Percentiles rank a stretch among this genome's conserved stretches.
Evolutionary conservation across 306 rosid species (phyloP).

Genomic region (Cicer yamashitae): DNA sequence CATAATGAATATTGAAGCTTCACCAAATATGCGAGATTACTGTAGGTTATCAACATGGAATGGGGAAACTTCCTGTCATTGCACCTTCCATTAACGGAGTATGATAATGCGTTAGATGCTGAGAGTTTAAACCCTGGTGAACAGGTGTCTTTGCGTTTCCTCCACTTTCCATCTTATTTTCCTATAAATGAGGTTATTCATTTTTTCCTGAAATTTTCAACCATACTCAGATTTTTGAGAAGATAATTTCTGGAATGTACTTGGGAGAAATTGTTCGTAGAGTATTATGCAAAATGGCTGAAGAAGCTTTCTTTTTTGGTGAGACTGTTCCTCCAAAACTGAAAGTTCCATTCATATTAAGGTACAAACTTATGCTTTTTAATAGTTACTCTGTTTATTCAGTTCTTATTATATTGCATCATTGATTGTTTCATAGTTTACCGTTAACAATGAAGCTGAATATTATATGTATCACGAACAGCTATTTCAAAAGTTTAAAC

Average conservation of each 20-base stretch:
- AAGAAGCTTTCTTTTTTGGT: conserved; percentile 80
- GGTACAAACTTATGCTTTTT: conserved; percentile 50
- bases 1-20: conserved; percentile 36
- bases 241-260: conserved; percentile 89
- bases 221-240: conserved; percentile 74
- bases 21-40: conserved; percentile 18
- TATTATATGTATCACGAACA: not conserved
- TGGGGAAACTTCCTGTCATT: conserved; percentile 93
- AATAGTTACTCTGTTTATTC: not conserved
- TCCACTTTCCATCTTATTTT: conserved; percentile 3
- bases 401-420: conserved; percentile 1
- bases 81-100: conserved; percentile 86
- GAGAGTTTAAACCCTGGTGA: conserved; percentile 94
- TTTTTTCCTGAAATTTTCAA: not conserved
- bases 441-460: not conserved
- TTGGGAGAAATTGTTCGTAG: conserved; percentile 86
- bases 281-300: conserved; percentile 79
- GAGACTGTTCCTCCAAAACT: conserved; percentile 74
- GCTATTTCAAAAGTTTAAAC: conserved; percentile 16
- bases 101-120: conserved; percentile 71
- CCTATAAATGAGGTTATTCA: not conserved
- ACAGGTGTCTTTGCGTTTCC: conserved; percentile 56
- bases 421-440: conserved; percentile 2
- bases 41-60: conserved; percentile 92
- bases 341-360: conserved; percentile 66